Base-by-base conservation (phyloP, 2,329 filamentous ascomycete species). In the Penicillium rolfsii region DNA sequence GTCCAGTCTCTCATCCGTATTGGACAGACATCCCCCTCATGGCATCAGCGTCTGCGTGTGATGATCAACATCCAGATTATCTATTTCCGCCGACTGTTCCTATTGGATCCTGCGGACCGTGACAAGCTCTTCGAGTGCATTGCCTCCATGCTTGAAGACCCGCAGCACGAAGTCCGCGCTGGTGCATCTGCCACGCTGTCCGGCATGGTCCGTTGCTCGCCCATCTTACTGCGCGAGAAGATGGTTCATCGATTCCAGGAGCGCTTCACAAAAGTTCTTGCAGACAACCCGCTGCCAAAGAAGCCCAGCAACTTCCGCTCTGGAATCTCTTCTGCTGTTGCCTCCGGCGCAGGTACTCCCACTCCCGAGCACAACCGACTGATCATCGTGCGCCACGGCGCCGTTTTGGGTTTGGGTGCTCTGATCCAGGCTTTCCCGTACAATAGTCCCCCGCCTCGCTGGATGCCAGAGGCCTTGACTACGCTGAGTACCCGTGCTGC, bases 31-130 rank as follows among this genome's bases (percentile, higher is more conserved):
- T 91, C 93, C 0, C 80, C 87, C 2, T 95, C 91, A 58, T 99
- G 95, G 95, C 95, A 99, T 77, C 95, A 99, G 79, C 90, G 95
- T 50, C 84, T 99, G 41, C 88, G 96, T 28, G 92, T 96, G 46
- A 86, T 99, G 68, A 93, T 99, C 79, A 98, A 98, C 79, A 97
- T 99, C 83, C 96, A 99, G 73, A 94, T 98, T 66, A 89, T 99
- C 69, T 99, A 97, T 81, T 99, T 98, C 86, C 90, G 95, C 54
- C 91, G 94, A 28, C 85, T 99, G 40, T 99, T 99, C 82, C 82
- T 98, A 30, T 91, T 96, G 67, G 85, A 87, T 35, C 82, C 85
- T 6, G 79, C 84, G 7, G 89, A 97, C 74, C 90, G 95, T 57
- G 85, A 91, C 68, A 85, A 87, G 36, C 85, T 99, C 16, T 96